A percentile compares a stretch with the other conserved stretches of the same genome.
Evolutionary conservation across 306 rosid genomes (phyloP).

Genomic region (Cercis canadensis): DNA sequence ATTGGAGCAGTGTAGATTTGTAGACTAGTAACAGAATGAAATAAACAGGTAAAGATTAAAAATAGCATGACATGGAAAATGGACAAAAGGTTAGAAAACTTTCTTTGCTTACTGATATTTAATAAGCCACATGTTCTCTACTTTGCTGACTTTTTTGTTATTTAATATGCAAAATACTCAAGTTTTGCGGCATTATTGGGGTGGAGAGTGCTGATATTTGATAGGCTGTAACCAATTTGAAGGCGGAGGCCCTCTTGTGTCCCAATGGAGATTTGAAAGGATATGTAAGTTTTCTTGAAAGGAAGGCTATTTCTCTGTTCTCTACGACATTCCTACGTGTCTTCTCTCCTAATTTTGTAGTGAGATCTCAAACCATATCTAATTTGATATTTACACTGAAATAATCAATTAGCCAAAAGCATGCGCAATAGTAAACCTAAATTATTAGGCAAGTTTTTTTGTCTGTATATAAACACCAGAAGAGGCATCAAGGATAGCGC

Average conservation of each 20-base stretch:
- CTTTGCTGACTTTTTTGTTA: not conserved
- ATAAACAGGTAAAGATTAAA: not conserved
- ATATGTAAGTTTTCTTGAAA: not conserved
- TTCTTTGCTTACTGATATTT: not conserved
- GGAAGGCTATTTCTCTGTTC: constrained; percentile 16
- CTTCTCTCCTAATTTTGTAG: constrained; percentile 2
- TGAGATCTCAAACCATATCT: constrained; percentile 24
- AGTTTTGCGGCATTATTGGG: not conserved
- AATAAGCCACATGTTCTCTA: not conserved
- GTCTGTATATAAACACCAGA: no score
- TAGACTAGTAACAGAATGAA: not conserved
- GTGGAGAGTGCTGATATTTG: constrained; percentile 22
- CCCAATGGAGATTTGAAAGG: no score
- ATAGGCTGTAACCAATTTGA: not conserved
- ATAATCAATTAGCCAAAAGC: no score
- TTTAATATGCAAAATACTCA: constrained; percentile 1
- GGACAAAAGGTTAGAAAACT: not conserved
- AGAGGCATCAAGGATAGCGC: no score
- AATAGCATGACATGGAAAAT: not conserved
- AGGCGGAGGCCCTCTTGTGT: no score
- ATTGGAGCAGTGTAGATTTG: constrained; percentile 7
- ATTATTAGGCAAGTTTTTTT: no score
- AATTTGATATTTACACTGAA: no score
- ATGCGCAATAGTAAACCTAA: no score
- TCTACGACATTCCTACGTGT: constrained; percentile 20